Percentiles rank a stretch among this genome's conserved stretches.
Evolutionary conservation across 257 asterid species (phyloP).

Genomic region (Solanum virginianum): DNA sequence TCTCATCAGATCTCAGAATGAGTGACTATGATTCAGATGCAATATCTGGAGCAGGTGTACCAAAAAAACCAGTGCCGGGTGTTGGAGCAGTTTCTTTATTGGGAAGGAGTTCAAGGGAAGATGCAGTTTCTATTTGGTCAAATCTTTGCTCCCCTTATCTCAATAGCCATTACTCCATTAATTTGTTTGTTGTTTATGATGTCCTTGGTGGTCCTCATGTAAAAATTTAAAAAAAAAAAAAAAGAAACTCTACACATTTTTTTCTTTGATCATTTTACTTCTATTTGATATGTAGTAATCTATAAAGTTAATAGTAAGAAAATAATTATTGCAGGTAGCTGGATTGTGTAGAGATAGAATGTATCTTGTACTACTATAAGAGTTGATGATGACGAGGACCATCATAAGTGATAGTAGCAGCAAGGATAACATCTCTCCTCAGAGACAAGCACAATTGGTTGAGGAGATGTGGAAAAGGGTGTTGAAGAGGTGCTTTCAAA

Average conservation of each 20-base stretch:
- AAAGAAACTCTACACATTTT: not conserved
- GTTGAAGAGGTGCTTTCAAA: not conserved
- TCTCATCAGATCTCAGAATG: not conserved
- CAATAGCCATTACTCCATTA: not conserved
- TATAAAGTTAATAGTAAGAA: not conserved
- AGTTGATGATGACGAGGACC: not conserved
- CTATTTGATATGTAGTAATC: not conserved
- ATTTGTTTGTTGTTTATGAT: slow-evolving; percentile 11
- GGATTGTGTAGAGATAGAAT: not conserved
- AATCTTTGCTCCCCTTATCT: not conserved
- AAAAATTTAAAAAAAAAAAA: not conserved
- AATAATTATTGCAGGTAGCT: not conserved
- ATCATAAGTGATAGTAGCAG: not conserved
- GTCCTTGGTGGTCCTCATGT: slow-evolving; percentile 17
- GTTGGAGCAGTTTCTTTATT: not conserved
- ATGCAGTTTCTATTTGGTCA: not conserved
- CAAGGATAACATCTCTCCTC: not conserved
- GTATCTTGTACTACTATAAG: not conserved
- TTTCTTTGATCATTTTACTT: not conserved
- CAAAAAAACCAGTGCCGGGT: not conserved
- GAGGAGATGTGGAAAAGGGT: not conserved
- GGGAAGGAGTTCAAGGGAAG: slow-evolving; percentile 13
- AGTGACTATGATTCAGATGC: not conserved
- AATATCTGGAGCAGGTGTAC: not conserved
- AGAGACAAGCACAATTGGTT: not conserved